Base-by-base conservation (phyloP, 2,329 filamentous ascomycete species). In the Epichloe typhina region DNA sequence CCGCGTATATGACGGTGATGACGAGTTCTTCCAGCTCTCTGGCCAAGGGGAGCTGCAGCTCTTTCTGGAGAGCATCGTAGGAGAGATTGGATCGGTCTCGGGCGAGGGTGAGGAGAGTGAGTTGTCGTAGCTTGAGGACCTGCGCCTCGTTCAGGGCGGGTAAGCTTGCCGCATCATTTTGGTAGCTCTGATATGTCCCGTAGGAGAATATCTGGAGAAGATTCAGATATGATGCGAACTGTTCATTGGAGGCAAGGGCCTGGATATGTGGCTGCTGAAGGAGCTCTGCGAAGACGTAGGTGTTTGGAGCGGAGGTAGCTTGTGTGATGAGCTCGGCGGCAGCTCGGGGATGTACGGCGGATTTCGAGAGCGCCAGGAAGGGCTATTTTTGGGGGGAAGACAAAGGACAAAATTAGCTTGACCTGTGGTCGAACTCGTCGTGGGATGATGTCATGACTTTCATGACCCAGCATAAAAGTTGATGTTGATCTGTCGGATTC, bases 201-300 rank as follows among this genome's bases (percentile, higher is more conserved):
- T 93, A 88, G 53, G 89, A 87, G 69, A 98, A 98, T 61, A 94
- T 83, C 67, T 90, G 78, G 43, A 98, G 83, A 13, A 95, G 76
- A 2, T 73, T 79, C 47, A 93, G 74, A 67, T 88, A 70, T 3
- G 71, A 58, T 2, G 74, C 70, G 60, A 84, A 79, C 46, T 94
- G 84, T 37, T 75, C 64, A 8, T 66, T 65, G 39, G 80, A 65
- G 39, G 73, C 73, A 43, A 97, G 81, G 12, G 79, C 76, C 67
- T 93, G 86, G 57, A 97, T 82, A 59, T 88, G 82, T 0, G 86
- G 81, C 1, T 83, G 82, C 59, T 86, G 77, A 38, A 98, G 82
- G n/a, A 98, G 83, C 70, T 97, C 91, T 58, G 86, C 81, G 72
- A 98, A 98, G 69, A 97, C 78, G 67, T 84, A 98, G 57, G 90